Base-by-base conservation (phyloP, 768 basidiomycete genomes). In the Sarcodon aspratus region DNA sequence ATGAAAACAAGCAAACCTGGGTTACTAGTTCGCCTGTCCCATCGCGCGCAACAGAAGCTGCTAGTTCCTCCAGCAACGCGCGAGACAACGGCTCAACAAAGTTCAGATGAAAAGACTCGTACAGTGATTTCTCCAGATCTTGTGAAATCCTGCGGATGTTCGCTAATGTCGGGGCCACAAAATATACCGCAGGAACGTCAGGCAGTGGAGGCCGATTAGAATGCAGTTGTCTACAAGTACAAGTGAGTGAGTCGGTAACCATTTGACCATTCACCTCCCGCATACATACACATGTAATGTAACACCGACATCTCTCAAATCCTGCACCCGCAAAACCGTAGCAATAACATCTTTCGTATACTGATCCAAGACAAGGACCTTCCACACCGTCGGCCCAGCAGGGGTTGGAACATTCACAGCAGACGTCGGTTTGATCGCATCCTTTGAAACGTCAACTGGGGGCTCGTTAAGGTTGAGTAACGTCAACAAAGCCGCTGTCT, bases 121-220 rank as follows among this genome's bases (percentile, higher is more conserved):
- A 99, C 42, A 97, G 74, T 27, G 74, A 72, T 60, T 91, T 89
- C 62, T 82, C 80, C 35, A 98, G 76, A 66, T 99, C 96, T 62
- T 95, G 85, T 12, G 91, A 85, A 73, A 99, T 95, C 52, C 95
- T 78, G 51, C 76, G 74, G 56, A 98, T 76, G 61, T 98, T 99
- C 48, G 71, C 67, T 10, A 88, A 69, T 1, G 91, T 95, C 0
- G 96, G 95, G 0, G 92, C 78, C 46, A 98, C 86, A 61, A 99
- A 96, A 70, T 99, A 99, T 32, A 98, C 77, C 1, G 96, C 93
- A 13, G 96, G 96, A 1, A 99, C 96, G 62, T 99, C 96, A 9
- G 89, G 78, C 36, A 99, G 69, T 5, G 92, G 77, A 27, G 96
- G 96, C 50, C 96, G 78, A 34, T 79, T 68, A 0, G 92, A 82